Percentiles rank a stretch among this genome's conserved stretches.
Evolutionary conservation across 163 green algal genomes (phyloP).

Genomic region (Volvox carteri): DNA sequence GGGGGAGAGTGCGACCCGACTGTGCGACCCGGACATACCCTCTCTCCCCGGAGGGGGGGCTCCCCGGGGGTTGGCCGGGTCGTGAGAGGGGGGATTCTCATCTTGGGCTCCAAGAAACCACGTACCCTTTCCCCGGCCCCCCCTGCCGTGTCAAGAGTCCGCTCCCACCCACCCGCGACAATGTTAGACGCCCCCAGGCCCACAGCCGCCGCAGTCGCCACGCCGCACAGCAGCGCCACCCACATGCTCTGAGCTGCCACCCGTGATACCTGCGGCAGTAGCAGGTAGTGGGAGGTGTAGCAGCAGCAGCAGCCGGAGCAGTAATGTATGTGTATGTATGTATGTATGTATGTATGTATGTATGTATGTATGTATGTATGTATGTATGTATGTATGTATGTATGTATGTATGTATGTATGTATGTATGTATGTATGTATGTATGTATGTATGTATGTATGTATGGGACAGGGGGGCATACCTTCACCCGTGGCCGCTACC

Average conservation of each 20-base stretch:
- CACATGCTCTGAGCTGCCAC: conserved; percentile 57
- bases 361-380: background rate
- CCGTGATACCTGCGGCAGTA: conserved; percentile 44
- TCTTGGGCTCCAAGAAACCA: too few relatives aligned
- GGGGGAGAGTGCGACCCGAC: too few relatives aligned
- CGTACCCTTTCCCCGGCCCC: too few relatives aligned
- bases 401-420: background rate
- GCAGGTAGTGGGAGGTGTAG: background rate
- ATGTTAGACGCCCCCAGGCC: background rate
- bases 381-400: background rate
- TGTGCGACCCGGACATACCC: too few relatives aligned
- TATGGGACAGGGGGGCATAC: too few relatives aligned
- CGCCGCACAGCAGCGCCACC: conserved; percentile 35
- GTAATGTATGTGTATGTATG: background rate
- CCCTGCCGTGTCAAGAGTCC: too few relatives aligned
- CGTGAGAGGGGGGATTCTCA: too few relatives aligned
- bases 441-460: background rate
- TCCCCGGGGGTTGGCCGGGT: too few relatives aligned
- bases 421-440: background rate
- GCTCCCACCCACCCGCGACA: conserved; percentile 28
- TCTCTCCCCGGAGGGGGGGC: too few relatives aligned
- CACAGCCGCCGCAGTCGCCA: background rate
- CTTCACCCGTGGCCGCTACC: too few relatives aligned
- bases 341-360: background rate
- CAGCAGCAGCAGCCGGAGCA: background rate